Percentiles rank a stretch among this genome's conserved stretches.
Conservation (phyloP, 371 early-diverging fungal genomes). For the Circinella umbellata region DNA sequence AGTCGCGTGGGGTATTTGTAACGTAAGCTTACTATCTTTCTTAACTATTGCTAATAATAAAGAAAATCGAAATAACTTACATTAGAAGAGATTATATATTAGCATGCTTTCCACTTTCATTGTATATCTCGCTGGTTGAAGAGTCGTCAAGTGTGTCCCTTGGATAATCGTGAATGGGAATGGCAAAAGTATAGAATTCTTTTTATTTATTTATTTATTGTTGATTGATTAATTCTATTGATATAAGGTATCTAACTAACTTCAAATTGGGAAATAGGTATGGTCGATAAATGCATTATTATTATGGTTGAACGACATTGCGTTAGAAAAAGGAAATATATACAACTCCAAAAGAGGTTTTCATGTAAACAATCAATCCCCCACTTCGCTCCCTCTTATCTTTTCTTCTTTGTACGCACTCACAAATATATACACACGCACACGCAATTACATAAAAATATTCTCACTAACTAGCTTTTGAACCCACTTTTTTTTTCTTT, state of each 20-base stretch:
- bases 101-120: conserved; percentile 99
- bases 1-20: conserved; percentile 99
- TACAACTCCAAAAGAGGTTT: conserved; percentile 6
- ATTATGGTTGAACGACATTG: background rate
- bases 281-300: conserved; percentile 30
- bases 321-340: background rate
- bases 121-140: conserved; percentile 99
- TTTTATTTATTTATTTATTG: too few relatives aligned
- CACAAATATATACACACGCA: background rate
- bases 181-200: conserved; percentile 82
- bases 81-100: background rate
- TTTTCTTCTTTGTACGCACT: background rate
- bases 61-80: too few relatives aligned
- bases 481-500: background rate
- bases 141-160: conserved; percentile 97
- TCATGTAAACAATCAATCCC: background rate
- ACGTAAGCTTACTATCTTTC: conserved; percentile 61
- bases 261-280: conserved; percentile 12
- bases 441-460: too few relatives aligned
- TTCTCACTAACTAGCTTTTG: background rate
- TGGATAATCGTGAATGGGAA: conserved; percentile 99
- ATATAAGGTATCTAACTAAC: too few relatives aligned
- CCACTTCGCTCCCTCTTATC: background rate
- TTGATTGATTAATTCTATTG: too few relatives aligned
- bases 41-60: too few relatives aligned